Conservation (phyloP, 1,284 basidiomycete genomes). For the Naganishia cerealis region DNA sequence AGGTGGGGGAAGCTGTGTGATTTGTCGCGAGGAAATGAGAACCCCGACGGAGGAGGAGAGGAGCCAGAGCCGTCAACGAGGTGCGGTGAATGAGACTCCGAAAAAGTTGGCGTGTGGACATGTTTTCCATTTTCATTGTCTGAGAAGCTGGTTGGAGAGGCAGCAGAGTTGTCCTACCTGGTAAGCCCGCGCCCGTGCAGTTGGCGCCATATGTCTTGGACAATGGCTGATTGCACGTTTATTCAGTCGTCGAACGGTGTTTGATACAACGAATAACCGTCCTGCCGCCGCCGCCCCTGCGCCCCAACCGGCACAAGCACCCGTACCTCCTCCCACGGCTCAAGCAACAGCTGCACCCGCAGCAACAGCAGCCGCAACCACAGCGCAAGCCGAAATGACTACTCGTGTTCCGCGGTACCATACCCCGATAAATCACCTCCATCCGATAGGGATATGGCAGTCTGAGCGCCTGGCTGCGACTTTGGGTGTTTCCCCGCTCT, state of each 20-base stretch:
- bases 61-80: constrained; percentile 36
- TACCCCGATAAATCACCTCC: neutral
- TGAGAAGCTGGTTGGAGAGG: constrained; percentile 94
- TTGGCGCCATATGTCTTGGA: no score
- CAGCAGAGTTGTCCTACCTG: constrained; percentile 92
- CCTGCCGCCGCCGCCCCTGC: constrained; percentile 14
- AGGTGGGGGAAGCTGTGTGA: constrained; percentile 92
- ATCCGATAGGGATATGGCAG: constrained; percentile 13
- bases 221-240: constrained; percentile 2
- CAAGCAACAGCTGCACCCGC: constrained; percentile 4
- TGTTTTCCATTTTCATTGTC: constrained; percentile 96
- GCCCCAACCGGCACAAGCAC: constrained; percentile 16
- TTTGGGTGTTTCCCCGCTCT: constrained; percentile 10
- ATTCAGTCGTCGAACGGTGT: constrained; percentile 68
- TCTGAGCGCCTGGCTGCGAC: neutral
- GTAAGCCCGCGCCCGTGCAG: constrained; percentile 57
- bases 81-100: constrained; percentile 87
- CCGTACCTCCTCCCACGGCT: neutral
- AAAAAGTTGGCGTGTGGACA: constrained; percentile 96
- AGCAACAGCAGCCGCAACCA: neutral
- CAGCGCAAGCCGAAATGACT: neutral
- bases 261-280: constrained; percentile 15
- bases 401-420: neutral
- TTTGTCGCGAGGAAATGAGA: constrained; percentile 96
- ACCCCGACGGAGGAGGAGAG: constrained; percentile 39